Base-by-base conservation (phyloP, 2,329 filamentous ascomycete species). In the Fusarium falciforme region DNA sequence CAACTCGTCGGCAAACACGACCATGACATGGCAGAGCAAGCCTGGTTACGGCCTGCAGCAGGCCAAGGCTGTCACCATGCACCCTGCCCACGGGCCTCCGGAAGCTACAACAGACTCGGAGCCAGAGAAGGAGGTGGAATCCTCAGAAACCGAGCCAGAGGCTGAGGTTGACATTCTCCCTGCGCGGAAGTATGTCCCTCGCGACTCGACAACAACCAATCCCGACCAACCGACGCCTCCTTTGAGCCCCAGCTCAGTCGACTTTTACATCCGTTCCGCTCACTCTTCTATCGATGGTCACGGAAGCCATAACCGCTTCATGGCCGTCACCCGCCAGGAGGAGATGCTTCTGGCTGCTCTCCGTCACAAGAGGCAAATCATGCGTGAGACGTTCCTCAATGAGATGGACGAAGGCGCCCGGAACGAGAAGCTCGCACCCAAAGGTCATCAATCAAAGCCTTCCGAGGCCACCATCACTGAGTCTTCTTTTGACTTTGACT, bases 271-370 rank as follows among this genome's bases (percentile, higher is more conserved):
- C 17, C 83, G 84, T 38, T 82, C 83, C 1, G 79, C 79, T 0
- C 79, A 79, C 12, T 84, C 83, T 3, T 85, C 85, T 0, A 77
- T 83, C 10, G 80, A 84, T 47, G 75, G 74, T 2, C 55, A 59
- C 5, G 47, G 22, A 20, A 73, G 76, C 31, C 79, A 82, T 36
- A 80, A 81, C 31, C 85, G 88, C 2, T 82, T 90, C 64, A 90
- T 90, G 86, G 87, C 88, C 1, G 88, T 91, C 20, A 90, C 88
- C 0, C 85, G 83, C 5, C 88, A 90, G 70, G 89, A 91, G 69
- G 87, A 90, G 79, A 86, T 89, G 84, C 82, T 91, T 1, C 82
- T 91, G 5, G 86, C 89, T 3, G 89, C 89, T 4, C 83, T 91
- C 47, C 85, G 89, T 10, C 85, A 87, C 73, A 89, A 89, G 82